A percentile compares a stretch with the other conserved stretches of the same genome.
phyloP scores from a whole-genome alignment of 202 grass and related monocot genomes.

The Brachypodium distachyon region DNA sequence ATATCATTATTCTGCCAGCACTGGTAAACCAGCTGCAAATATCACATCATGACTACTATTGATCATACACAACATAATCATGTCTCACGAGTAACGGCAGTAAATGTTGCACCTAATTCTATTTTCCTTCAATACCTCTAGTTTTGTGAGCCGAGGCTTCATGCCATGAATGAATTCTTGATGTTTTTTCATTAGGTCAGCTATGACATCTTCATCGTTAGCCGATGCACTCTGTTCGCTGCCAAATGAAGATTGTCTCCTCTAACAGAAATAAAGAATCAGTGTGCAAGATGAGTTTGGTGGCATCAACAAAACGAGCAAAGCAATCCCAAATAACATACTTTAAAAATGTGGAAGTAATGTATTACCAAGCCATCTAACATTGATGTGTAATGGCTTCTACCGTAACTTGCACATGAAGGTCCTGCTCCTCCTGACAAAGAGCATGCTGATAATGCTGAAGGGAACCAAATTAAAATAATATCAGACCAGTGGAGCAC shows the following conservation, averaged over 20 bases:
- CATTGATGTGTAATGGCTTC: slow-evolving; percentile 27
- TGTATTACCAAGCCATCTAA: slow-evolving; percentile 39
- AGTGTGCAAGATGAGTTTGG: not conserved
- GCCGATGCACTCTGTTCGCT: slow-evolving; percentile 36
- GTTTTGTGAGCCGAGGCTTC: slow-evolving; percentile 54
- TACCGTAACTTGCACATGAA: slow-evolving; percentile 37
- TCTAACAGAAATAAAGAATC: slow-evolving; percentile 45
- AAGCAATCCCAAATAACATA: slow-evolving; percentile 19
- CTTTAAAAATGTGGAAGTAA: not conserved
- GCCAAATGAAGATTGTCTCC: slow-evolving; percentile 22
- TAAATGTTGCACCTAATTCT: not conserved
- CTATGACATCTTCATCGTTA: slow-evolving; percentile 60
- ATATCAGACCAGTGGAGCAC: slow-evolving; percentile 5
- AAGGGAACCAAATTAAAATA: not conserved
- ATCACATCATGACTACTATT: not conserved
- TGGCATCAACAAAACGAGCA: slow-evolving; percentile 8
- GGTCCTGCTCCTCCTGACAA: slow-evolving; percentile 36
- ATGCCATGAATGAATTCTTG: slow-evolving; percentile 51
- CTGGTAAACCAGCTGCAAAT: slow-evolving; percentile 51
- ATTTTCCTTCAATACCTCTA: slow-evolving; percentile 48
- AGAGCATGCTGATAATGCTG: slow-evolving; percentile 1
- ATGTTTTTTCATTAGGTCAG: slow-evolving; percentile 62
- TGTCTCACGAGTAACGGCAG: not conserved
- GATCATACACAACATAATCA: not conserved
- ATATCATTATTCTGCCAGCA: slow-evolving; percentile 74